Base-by-base conservation (phyloP, 1,139 yeast genomes). In the Yamadazyma diospyri region DNA sequence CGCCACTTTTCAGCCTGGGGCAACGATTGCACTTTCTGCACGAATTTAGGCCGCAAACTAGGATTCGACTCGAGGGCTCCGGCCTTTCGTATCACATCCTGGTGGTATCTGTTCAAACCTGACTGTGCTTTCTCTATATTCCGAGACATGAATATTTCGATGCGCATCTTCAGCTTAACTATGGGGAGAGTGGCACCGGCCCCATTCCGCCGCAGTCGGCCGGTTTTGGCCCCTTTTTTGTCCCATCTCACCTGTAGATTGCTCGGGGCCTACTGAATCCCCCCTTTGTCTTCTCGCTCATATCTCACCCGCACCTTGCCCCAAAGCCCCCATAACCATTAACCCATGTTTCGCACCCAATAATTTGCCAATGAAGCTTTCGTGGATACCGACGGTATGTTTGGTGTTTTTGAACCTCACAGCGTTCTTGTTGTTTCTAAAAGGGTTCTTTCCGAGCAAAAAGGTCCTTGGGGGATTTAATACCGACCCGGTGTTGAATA, bases 371-470 rank as follows among this genome's bases (percentile, higher is more conserved):
- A 35, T 35, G 38, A 35, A 31, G 19, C 22, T 35, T 17, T 32
- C 33, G 11, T 35, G 38, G 38, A 14, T 29, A 24, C 35, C 33
- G 29, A 32, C 35, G 20, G 3, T 35, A 11, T 6, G 22, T 3
- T 27, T 41, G 18, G 17, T 36, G 19, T 7, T 36, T 2, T 15
- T 34, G 6, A 45, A 45, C 21, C 33, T 43, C 10, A 26, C 23
- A 10, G 27, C 37, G 2, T 64, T 81, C 17, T 40, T 76, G 14
- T 48, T 81, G 13, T 92, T 89, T 51, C 74, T 84, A 30, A 62
- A 69, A 36, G 98, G 98, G 0, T 92, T 89, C 50, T 88, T 92
- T 53, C 97, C 98, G 1, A 80, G 88, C 21, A 88, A 92, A 50
- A 78, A 77, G 1, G 79, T 80, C 0, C 59, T 83, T 11, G 72